Evolutionary conservation across 805 yeast species (phyloP).

Genomic region (Torulaspora gathmanii): DNA sequence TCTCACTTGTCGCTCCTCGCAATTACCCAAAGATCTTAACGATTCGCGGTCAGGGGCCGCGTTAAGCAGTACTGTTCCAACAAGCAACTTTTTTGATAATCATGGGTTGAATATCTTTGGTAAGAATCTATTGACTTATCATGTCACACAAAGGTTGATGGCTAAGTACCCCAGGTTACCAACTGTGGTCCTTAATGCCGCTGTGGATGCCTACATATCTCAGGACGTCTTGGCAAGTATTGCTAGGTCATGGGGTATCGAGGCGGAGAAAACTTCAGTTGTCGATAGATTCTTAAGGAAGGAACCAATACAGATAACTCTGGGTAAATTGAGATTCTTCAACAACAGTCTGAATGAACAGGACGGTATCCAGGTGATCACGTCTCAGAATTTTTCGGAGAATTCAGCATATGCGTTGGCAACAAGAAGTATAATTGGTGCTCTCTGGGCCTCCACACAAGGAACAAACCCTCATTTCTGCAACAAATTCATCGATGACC

Average conservation of each 20-base stretch:
- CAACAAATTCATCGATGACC: constrained; percentile 63
- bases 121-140: constrained; percentile 65
- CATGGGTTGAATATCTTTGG: constrained; percentile 81
- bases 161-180: constrained; percentile 88
- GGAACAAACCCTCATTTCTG: constrained; percentile 50
- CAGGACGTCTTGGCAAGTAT: constrained; percentile 58
- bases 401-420: constrained; percentile 52
- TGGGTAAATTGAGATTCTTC: constrained; percentile 63
- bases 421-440: constrained; percentile 80
- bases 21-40: constrained; percentile 21
- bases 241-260: constrained; percentile 86
- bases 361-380: constrained; percentile 48
- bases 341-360: constrained; percentile 33
- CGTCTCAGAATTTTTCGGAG: constrained; percentile 37
- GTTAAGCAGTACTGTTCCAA: constrained; percentile 31
- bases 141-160: constrained; percentile 68
- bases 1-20: constrained; percentile 53
- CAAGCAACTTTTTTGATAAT: constrained; percentile 59
- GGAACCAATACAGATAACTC: constrained; percentile 60
- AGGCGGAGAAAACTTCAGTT: constrained; percentile 59
- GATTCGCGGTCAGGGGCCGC: constrained; percentile 17
- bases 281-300: constrained; percentile 63
- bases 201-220: constrained; percentile 72
- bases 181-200: constrained; percentile 64
- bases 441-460: constrained; percentile 61